A percentile compares a stretch with the other conserved stretches of the same genome.
phyloP scores from a whole-genome alignment of 2,329 filamentous ascomycete genomes.

The Fusarium sp. region DNA sequence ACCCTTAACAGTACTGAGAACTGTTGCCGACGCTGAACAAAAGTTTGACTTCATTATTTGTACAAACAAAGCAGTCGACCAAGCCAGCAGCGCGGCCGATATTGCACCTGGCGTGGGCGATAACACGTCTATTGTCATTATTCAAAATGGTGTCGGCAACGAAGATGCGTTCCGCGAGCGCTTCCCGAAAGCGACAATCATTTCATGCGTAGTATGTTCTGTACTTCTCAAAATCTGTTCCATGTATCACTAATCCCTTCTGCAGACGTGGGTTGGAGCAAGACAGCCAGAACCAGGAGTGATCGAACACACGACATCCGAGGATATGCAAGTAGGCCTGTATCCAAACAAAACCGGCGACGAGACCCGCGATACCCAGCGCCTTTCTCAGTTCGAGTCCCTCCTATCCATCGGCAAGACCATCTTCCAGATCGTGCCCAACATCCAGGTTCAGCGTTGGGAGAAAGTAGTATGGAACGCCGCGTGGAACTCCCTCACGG shows the following conservation, averaged over 20 bases:
- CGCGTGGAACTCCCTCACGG: slow-evolving; percentile 71
- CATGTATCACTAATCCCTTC: not conserved
- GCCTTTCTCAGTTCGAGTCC: slow-evolving; percentile 56
- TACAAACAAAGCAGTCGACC: slow-evolving; percentile 41
- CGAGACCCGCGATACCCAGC: slow-evolving; percentile 49
- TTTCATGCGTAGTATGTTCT: slow-evolving; percentile 65
- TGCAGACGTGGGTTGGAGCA: slow-evolving; percentile 65
- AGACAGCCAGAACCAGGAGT: slow-evolving; percentile 62
- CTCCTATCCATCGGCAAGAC: slow-evolving; percentile 59
- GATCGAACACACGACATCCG: slow-evolving; percentile 63
- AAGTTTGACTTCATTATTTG: slow-evolving; percentile 43
- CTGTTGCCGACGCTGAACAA: slow-evolving; percentile 18
- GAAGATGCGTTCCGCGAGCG: slow-evolving; percentile 64
- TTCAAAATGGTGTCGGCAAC: slow-evolving; percentile 73
- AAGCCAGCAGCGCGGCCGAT: slow-evolving; percentile 23
- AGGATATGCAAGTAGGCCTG: slow-evolving; percentile 67
- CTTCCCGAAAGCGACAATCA: slow-evolving; percentile 65
- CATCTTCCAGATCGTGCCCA: slow-evolving; percentile 60
- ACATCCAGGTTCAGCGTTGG: slow-evolving; percentile 71
- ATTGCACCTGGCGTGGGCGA: slow-evolving; percentile 54
- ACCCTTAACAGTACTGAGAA: slow-evolving; percentile 19
- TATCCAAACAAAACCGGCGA: slow-evolving; percentile 57
- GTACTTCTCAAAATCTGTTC: rapidly evolving
- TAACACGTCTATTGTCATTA: slow-evolving; percentile 66
- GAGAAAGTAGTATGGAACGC: slow-evolving; percentile 72